Evolutionary conservation across 495 filamentous ascomycete genomes (phyloP).

Genomic region (Cenococcum geophilum): DNA sequence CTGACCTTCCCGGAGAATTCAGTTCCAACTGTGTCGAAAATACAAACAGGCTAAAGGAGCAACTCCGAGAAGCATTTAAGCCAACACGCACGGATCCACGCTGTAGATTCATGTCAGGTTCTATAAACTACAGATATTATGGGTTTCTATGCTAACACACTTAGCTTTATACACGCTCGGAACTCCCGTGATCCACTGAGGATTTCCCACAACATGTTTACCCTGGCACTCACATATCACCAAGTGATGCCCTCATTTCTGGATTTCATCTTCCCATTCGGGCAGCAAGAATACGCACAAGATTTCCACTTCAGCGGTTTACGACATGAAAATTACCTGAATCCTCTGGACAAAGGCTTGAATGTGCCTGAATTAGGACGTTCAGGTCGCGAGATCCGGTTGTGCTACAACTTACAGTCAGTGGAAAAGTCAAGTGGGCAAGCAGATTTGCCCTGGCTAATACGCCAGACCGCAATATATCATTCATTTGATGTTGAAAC

Average conservation of each 20-base stretch:
- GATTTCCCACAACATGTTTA: slow-evolving; percentile 35
- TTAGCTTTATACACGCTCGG: slow-evolving; percentile 18
- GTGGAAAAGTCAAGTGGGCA: slow-evolving; percentile 36
- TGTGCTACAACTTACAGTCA: slow-evolving; percentile 45
- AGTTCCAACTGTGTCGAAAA: not conserved
- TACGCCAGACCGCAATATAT: slow-evolving; percentile 41
- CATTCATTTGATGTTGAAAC: slow-evolving; percentile 45
- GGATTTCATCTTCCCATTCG: slow-evolving; percentile 43
- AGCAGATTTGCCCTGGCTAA: slow-evolving; percentile 40
- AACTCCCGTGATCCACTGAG: slow-evolving; percentile 15
- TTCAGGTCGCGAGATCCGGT: slow-evolving; percentile 39
- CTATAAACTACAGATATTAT: slow-evolving; percentile 1
- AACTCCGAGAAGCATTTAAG: slow-evolving; percentile 7
- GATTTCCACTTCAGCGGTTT: slow-evolving; percentile 37
- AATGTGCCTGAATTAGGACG: slow-evolving; percentile 37
- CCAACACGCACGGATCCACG: slow-evolving; percentile 12
- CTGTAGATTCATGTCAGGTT: slow-evolving; percentile 20
- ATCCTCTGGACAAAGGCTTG: slow-evolving; percentile 17
- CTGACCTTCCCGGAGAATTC: not conserved
- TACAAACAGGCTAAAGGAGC: slow-evolving; percentile 9
- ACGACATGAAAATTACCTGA: slow-evolving; percentile 24
- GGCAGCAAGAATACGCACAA: slow-evolving; percentile 38
- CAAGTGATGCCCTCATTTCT: slow-evolving; percentile 44
- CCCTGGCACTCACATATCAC: slow-evolving; percentile 38
- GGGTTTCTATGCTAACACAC: not conserved